These are phyloP conservation scores for Astrothelium macrocarpum DNA, from an alignment of 495 filamentous ascomycete genomes.

Conservation along the genomic window DNA sequence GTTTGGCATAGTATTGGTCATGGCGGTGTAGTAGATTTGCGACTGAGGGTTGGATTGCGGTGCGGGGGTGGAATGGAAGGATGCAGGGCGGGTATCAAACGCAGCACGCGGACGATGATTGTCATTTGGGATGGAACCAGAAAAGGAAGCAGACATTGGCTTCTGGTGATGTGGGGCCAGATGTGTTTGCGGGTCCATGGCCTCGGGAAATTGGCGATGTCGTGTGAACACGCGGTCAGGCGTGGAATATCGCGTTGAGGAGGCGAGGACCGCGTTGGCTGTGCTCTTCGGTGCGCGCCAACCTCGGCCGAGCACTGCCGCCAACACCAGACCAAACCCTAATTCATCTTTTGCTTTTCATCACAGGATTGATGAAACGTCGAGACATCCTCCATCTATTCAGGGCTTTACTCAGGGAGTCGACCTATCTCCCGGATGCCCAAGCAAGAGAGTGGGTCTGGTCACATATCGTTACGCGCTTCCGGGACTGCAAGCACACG, in stretches of 20 bases:
- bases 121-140: background rate
- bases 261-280: background rate
- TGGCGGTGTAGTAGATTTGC: slow-evolving; percentile 2
- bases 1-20: background rate
- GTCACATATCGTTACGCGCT: slow-evolving; percentile 49
- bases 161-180: background rate
- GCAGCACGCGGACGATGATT: background rate
- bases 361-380: too few relatives aligned
- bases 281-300: slow-evolving; percentile 5
- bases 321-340: too few relatives aligned
- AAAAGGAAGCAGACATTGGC: background rate
- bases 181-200: background rate
- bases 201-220: background rate
- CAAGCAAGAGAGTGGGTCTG: slow-evolving; percentile 52
- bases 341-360: background rate
- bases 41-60: background rate
- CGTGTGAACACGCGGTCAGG: background rate
- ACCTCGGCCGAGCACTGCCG: background rate
- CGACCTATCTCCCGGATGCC: slow-evolving; percentile 72
- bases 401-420: slow-evolving; percentile 73
- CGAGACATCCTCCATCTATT: slow-evolving; percentile 43
- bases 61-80: slow-evolving; percentile 7
- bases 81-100: background rate
- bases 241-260: slow-evolving; percentile 1
- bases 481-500: slow-evolving; percentile 28